Evolutionary conservation across 176 grass and related monocot genomes (phyloP), one percentile per base, ranked within the genome.

Genomic region (Eleusine indica): DNA sequence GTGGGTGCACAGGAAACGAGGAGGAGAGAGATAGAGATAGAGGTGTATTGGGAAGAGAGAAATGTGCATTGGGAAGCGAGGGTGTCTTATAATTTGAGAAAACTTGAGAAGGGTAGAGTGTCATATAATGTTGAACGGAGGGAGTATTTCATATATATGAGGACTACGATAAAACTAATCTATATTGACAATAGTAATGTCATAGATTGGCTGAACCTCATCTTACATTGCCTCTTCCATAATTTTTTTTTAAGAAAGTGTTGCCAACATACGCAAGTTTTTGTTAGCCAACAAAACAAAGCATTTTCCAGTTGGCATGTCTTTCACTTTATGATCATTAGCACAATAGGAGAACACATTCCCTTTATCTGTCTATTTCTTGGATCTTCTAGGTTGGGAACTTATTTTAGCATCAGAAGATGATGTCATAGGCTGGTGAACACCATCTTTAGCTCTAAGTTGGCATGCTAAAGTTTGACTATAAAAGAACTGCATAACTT

Each of bases 261-360:
- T 77, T 29, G 14, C 75, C 22, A 28, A 9, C 76, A 65, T 14
- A 13, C n/a, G 25, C 9, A 78, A 17, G 2, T 13, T 1, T 64
- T 64, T 56, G 4, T 46, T 4, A 61, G 32, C 32, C 32, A 35
- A 35, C 32, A 35, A 35, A 35, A 76, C 19, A 61, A 21, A 12
- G 0, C 35, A 13, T 61, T 78, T 64, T 78, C 16, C 58, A 62
- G 54, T 62, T 2, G 19, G 16, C 21, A 28, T 61, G 5, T 40
- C 21, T 63, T 77, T 78, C 75, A 66, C 37, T 65, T 64, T 78
- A 63, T 9, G n/a, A 40, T 18, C 58, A 77, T 78, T 52, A 32
- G 2, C 71, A 48, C 4, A 28, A 1, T 47, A 21, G 29, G 1
- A 56, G 52, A 39, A 57, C 1, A 40, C 22, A 65, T 49, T 1